Percentiles rank a stretch among this genome's conserved stretches.
These are phyloP conservation scores for Bromus sterilis DNA, from an alignment of 176 grass and related monocot genomes.

Conservation along the genomic window DNA sequence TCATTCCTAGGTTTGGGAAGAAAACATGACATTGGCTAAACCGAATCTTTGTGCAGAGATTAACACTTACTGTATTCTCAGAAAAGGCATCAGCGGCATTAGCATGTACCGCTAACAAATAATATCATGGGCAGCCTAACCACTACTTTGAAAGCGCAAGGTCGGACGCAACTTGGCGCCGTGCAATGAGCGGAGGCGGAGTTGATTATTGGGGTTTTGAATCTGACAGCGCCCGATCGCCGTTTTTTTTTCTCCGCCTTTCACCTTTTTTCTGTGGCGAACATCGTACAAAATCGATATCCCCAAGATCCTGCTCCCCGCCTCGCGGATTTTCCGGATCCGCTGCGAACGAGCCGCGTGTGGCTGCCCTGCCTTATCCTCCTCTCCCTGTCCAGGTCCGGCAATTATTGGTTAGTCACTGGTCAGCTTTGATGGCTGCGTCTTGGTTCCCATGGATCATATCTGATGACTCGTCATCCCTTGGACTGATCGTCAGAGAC, in stretches of 20 bases:
- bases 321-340: slow-evolving; percentile 29
- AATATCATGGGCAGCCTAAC: not conserved
- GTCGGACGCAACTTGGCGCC: not conserved
- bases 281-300: slow-evolving; percentile 48
- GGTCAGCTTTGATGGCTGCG: not conserved
- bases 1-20: not conserved
- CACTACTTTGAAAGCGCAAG: not conserved
- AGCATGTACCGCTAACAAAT: not conserved
- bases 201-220: slow-evolving; percentile 25
- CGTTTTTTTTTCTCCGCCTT: not conserved
- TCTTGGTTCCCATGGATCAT: not conserved
- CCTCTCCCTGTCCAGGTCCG: not conserved
- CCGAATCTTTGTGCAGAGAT: not conserved
- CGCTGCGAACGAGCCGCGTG: not conserved
- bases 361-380: not conserved
- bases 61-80: not conserved
- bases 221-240: slow-evolving; percentile 29
- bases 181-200: not conserved
- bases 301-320: slow-evolving; percentile 37
- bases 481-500: not conserved
- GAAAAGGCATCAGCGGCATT: not conserved
- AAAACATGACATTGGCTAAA: not conserved
- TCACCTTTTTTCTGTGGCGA: not conserved
- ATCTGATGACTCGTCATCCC: not conserved
- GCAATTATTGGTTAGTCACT: not conserved